Conservation (phyloP, 495 filamentous ascomycete genomes). For the Aspergillus bridgeri region DNA sequence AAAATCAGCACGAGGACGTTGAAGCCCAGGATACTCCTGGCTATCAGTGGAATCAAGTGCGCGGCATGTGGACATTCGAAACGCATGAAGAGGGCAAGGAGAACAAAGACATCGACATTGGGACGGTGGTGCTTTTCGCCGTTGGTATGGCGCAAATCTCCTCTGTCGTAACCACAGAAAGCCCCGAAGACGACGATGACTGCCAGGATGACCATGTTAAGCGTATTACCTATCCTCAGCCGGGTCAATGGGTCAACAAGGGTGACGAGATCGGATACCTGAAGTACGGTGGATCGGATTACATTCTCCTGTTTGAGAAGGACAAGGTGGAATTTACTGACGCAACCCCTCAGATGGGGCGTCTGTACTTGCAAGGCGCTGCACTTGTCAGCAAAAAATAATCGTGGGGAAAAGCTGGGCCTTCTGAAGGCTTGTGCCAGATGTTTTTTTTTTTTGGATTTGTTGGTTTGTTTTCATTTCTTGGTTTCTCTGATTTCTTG, state of each 20-base stretch:
- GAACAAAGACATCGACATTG: not conserved
- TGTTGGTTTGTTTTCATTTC: too few relatives aligned
- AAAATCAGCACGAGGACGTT: not conserved
- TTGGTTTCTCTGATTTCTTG: too few relatives aligned
- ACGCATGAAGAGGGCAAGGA: not conserved
- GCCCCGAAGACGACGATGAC: not conserved
- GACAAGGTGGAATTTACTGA: conserved; percentile 1
- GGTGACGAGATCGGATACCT: conserved; percentile 1
- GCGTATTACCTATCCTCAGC: not conserved
- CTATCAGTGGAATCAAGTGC: conserved; percentile 3
- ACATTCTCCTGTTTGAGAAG: not conserved
- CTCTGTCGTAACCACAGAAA: not conserved
- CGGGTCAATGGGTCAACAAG: not conserved
- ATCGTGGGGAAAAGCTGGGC: too few relatives aligned
- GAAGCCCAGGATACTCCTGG: conserved; percentile 1
- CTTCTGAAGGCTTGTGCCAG: too few relatives aligned
- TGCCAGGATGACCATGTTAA: not conserved
- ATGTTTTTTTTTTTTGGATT: too few relatives aligned
- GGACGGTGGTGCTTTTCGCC: conserved; percentile 1
- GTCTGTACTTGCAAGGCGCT: not conserved
- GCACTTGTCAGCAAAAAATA: not conserved
- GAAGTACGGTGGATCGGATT: conserved; percentile 1
- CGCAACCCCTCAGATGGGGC: not conserved
- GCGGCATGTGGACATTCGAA: conserved; percentile 1
- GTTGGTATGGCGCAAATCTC: conserved; percentile 2